These are phyloP conservation scores for Cyberlindnera subsufficiens DNA, from an alignment of 805 yeast species.

Conservation along the genomic window DNA sequence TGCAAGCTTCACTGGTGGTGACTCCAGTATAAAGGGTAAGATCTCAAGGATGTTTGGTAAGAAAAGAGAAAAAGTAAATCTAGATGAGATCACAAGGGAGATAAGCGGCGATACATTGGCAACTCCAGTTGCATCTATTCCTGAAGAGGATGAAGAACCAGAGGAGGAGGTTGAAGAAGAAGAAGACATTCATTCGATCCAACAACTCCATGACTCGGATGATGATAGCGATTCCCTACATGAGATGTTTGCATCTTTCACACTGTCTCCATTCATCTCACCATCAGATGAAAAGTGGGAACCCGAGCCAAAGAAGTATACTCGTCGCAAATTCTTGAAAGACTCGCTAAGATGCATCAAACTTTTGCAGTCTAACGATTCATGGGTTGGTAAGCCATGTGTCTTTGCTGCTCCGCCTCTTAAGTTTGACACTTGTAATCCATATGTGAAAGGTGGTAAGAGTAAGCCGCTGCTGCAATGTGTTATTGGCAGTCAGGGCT, in stretches of 20 bases:
- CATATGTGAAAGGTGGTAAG: not conserved
- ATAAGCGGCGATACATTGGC: no score
- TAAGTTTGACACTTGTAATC: slow-evolving; percentile 6
- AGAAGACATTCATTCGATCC: slow-evolving; percentile 11
- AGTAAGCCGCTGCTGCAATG: slow-evolving; percentile 7
- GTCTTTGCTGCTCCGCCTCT: slow-evolving; percentile 4
- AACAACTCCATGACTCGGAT: slow-evolving; percentile 19
- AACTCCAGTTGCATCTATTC: no score
- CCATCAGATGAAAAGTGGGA: slow-evolving; percentile 34
- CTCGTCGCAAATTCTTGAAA: slow-evolving; percentile 37
- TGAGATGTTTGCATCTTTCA: slow-evolving; percentile 12
- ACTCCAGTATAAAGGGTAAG: slow-evolving; percentile 5
- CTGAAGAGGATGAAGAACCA: slow-evolving; percentile 20
- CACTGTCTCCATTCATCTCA: not conserved
- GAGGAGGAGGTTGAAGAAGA: slow-evolving; percentile 11
- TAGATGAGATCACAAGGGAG: not conserved
- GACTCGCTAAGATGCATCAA: slow-evolving; percentile 54
- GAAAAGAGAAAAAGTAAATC: slow-evolving; percentile 1
- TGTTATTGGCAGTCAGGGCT: slow-evolving; percentile 9
- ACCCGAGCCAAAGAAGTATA: slow-evolving; percentile 34
- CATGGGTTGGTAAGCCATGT: slow-evolving; percentile 43
- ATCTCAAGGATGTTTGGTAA: slow-evolving; percentile 12
- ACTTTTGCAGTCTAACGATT: slow-evolving; percentile 44
- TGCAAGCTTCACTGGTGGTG: slow-evolving; percentile 16
- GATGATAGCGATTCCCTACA: slow-evolving; percentile 11